Evolutionary conservation across 306 rosid genomes (phyloP).

Genomic region (Dryas octopetala): DNA sequence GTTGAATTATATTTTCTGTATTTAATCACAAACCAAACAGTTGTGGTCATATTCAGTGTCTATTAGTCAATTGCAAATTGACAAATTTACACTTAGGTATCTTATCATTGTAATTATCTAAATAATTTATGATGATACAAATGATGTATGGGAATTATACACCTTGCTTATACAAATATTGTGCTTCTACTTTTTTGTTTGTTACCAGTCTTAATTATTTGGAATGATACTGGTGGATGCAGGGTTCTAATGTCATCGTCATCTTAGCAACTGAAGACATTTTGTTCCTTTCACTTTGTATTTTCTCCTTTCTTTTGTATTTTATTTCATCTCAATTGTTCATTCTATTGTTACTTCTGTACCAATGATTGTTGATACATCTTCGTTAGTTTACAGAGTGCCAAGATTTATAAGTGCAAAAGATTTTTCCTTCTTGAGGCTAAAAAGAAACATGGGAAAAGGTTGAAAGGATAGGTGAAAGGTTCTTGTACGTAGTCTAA

Average conservation of each 20-base stretch:
- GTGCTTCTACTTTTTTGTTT: neutral
- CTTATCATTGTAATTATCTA: neutral
- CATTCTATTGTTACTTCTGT: neutral
- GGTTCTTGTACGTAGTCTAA: neutral
- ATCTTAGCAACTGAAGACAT: neutral
- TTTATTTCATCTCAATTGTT: neutral
- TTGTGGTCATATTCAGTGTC: neutral
- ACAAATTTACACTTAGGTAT: neutral
- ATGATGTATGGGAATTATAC: constrained; percentile 1
- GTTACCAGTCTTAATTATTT: neutral
- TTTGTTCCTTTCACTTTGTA: neutral
- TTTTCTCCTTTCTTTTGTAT: neutral
- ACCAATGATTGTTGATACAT: neutral
- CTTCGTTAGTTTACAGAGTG: neutral
- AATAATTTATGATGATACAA: neutral
- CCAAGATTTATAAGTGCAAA: neutral
- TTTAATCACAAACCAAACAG: neutral
- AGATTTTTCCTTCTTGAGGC: neutral
- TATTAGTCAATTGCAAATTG: neutral
- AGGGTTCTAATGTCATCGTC: neutral
- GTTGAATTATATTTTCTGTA: neutral
- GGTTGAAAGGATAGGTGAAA: neutral
- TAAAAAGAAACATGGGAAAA: neutral
- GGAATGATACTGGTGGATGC: neutral
- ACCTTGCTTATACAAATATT: neutral